Base-by-base conservation (phyloP, 352 stramenopile genomes). In the Globisporangium acanthophoron region DNA sequence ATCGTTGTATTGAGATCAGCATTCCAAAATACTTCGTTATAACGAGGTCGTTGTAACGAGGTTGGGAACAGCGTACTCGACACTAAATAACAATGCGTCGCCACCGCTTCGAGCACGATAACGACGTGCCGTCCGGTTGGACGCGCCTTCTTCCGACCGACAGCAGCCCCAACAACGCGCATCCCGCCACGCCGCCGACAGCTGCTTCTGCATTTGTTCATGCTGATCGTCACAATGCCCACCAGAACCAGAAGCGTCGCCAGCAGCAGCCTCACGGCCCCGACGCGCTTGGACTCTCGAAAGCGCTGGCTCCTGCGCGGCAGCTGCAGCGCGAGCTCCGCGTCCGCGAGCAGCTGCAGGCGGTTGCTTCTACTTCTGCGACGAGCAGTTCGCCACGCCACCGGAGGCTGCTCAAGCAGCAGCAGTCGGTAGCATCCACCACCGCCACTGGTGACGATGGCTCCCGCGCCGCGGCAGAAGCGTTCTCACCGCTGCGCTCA, bases 401-500 rank as follows among this genome's bases (percentile, higher is more conserved):
- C 20, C 24, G 29, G 2, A 62, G 53, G 31, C 20, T 62, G 0
- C n/a, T 41, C 2, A 52, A 56, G 0, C 35, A 37, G 29, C 40
- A 47, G 3, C 16, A 12, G 7, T 47, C 15, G 4, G 12, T n/a
- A n/a, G 43, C n/a, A 15, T 5, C n/a, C 24, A 1, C 13, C 6
- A 21, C 29, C 1, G 15, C 0, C 50, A 11, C 1, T 1, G 7
- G 11, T 7, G 15, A 4, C 9, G 11, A 29, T 5, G 0, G 33
- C 24, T 3, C 16, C 27, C 27, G 37, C 20, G 44, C 27, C 6
- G 66, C 44, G 1, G 59, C 61, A 13, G 64, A 82, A 29, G 64
- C 56, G 21, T 86, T 86, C 48, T 75, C 70, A 31, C 70, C 72
- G 0, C 71, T 74, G 47, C 70, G 57, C 43, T 87, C 78, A 0